phyloP scores from a whole-genome alignment of 352 stramenopile species.

The Pythium vanterpoolii region DNA sequence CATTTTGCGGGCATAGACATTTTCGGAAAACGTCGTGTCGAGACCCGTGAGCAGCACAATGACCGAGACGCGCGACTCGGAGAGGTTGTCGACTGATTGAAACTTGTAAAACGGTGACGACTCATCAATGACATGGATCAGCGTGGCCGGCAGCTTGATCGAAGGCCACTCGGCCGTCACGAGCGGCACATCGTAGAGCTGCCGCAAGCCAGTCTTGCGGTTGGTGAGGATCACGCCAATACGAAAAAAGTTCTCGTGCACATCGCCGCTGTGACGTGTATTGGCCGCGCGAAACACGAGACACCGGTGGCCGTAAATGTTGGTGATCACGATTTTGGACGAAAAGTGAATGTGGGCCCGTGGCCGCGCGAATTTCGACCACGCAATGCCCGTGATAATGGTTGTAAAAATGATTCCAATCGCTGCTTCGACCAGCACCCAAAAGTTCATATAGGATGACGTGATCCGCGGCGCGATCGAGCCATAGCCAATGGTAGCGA shows the following conservation, averaged over 20 bases:
- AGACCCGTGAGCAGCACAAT: conserved; percentile 76
- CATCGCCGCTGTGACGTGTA: conserved; percentile 72
- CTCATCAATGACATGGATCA: conserved; percentile 82
- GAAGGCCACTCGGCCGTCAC: conserved; percentile 77
- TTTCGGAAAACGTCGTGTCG: conserved; percentile 84
- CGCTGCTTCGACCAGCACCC: conserved; percentile 75
- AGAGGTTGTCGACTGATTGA: conserved; percentile 65
- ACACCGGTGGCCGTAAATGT: conserved; percentile 72
- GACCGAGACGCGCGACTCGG: conserved; percentile 64
- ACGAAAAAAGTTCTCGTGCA: conserved; percentile 81
- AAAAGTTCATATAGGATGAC: conserved; percentile 71
- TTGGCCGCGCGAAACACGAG: conserved; percentile 81
- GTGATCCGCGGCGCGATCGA: conserved; percentile 50
- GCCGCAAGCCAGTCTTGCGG: conserved; percentile 68
- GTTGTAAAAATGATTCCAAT: conserved; percentile 72
- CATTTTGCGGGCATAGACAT: conserved; percentile 85
- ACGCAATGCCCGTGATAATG: conserved; percentile 85
- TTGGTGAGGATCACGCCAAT: conserved; percentile 84
- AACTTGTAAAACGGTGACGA: conserved; percentile 80
- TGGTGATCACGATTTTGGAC: conserved; percentile 56
- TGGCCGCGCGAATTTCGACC: conserved; percentile 81
- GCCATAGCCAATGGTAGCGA: conserved; percentile 80
- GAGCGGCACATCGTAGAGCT: conserved; percentile 82
- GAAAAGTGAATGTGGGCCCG: conserved; percentile 84
- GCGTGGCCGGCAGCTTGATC: conserved; percentile 75